Evolutionary conservation across 208 protist genomes (phyloP).

Genomic region (Acanthamoeba quina): DNA sequence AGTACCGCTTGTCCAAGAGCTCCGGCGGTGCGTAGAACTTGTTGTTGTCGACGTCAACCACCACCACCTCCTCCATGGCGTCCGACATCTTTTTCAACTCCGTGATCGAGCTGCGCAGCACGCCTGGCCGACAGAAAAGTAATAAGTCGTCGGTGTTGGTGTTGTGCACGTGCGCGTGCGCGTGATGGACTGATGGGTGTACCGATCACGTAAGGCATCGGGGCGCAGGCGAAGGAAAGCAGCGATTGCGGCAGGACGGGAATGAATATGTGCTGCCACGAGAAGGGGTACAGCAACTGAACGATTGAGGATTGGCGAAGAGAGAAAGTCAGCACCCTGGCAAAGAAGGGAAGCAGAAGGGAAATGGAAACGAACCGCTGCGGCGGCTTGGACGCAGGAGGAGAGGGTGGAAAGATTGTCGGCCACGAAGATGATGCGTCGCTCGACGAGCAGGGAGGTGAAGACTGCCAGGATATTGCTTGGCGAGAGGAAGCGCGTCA

Average conservation of each 20-base stretch:
- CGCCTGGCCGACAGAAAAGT: not conserved
- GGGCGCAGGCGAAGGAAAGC: conserved; percentile 81
- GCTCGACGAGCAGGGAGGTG: conserved; percentile 21
- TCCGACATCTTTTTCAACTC: conserved; percentile 34
- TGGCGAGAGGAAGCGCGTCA: not conserved
- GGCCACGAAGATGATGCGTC: conserved; percentile 54
- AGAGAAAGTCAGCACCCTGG: not conserved
- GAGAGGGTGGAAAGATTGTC: not conserved
- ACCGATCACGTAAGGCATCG: conserved; percentile 83
- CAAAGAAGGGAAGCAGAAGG: not conserved
- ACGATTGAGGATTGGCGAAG: not conserved
- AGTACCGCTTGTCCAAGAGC: not conserved
- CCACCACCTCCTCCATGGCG: conserved; percentile 38
- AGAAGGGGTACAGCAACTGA: conserved; percentile 78
- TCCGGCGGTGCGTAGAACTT: not conserved
- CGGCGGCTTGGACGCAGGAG: conserved; percentile 18
- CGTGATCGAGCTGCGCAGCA: not conserved
- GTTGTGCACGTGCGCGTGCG: no score
- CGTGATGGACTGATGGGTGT: not conserved
- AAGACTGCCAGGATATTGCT: conserved; percentile 10
- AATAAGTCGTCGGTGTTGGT: no score
- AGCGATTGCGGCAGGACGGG: conserved; percentile 82
- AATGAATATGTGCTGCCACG: conserved; percentile 87
- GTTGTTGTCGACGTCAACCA: conserved; percentile 55
- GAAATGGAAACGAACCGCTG: not conserved